Evolutionary conservation across 169 alveolate genomes (phyloP), one percentile per base, ranked within the genome.

Genomic region (Perkinsus marinus): DNA sequence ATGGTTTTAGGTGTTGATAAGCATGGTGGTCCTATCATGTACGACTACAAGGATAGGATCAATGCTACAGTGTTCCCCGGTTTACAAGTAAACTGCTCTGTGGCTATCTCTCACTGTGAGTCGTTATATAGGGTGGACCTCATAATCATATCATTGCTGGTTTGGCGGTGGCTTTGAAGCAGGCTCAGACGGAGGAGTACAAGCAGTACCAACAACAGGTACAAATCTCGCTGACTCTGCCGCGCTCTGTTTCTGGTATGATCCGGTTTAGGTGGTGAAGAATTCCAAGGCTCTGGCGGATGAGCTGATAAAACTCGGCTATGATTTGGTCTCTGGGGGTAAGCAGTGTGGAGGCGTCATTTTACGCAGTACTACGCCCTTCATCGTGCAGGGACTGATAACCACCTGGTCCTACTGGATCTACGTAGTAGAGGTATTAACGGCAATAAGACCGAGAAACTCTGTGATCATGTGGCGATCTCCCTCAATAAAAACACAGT

Each of bases 1-100:
- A 37, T 96, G 91, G 89, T 93, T 36, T 90, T 91, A 17, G 68
- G 90, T 46, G 92, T 93, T 26, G 92, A 93, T 34, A 91, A 79
- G 39, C 69, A 46, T 0, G 91, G 90, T 26, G 47, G 92, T 41
- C 93, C 93, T 17, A 89, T 57, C 79, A 57, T 92, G 43, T 95
- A 93, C 91, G 96, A 96, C 95, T 97, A 94, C 68, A 98, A 92
- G 94, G 98, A 96, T 93, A 96, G 93, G 93, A 97, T 99, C 91
- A 98, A 98, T 93, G 93, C 95, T 91, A 98, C 99, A 0, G 99
- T 99, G 17, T 98, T 98, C 95, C 99, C 99, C 17, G 96, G 97
- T 3, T 96, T 97, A 90, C 99, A 98, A 92, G 99, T 99, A 6
- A 99, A 99, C 19, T 99, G 99, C 9, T 99, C 98, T 95, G 97